These are phyloP conservation scores for Periconia digitata DNA, from an alignment of 2,329 filamentous ascomycete genomes.

Conservation along the genomic window DNA sequence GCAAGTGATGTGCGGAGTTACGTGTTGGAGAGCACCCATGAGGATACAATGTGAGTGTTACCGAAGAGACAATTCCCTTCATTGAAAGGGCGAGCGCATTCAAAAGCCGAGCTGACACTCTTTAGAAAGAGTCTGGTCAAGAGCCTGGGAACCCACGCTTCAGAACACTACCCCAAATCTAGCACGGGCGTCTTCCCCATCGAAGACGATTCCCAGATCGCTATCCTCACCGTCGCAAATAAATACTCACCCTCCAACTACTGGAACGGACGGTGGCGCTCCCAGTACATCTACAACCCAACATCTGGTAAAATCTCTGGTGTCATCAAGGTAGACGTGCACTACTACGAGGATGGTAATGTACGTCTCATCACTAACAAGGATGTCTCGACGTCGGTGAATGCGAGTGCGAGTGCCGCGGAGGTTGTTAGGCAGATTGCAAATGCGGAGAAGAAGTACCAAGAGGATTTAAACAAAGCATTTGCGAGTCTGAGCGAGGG, in stretches of 20 bases:
- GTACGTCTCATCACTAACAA: conserved; percentile 92
- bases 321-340: conserved; percentile 87
- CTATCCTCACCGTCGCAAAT: conserved; percentile 85
- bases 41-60: conserved; percentile 72
- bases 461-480: conserved; percentile 91
- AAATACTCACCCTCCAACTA: conserved; percentile 99
- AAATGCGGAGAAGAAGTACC: conserved; percentile 82
- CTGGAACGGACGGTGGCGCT: conserved; percentile 98
- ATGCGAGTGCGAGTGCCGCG: conserved; percentile 60
- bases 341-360: conserved; percentile 99
- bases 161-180: conserved; percentile 85
- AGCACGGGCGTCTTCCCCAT: conserved; percentile 82
- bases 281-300: conserved; percentile 77
- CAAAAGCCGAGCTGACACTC: neutral
- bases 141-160: conserved; percentile 71
- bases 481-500: conserved; percentile 89
- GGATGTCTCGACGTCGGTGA: conserved; percentile 63
- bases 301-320: conserved; percentile 69
- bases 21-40: conserved; percentile 72
- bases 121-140: conserved; percentile 80
- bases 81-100: no score
- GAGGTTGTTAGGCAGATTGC: conserved; percentile 79
- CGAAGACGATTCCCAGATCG: conserved; percentile 72
- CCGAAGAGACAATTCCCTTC: no score
- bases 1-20: conserved; percentile 81